Evolutionary conservation across 805 yeast genomes (phyloP), one percentile per base, ranked within the genome.

Genomic region (Starmerella apicola): DNA sequence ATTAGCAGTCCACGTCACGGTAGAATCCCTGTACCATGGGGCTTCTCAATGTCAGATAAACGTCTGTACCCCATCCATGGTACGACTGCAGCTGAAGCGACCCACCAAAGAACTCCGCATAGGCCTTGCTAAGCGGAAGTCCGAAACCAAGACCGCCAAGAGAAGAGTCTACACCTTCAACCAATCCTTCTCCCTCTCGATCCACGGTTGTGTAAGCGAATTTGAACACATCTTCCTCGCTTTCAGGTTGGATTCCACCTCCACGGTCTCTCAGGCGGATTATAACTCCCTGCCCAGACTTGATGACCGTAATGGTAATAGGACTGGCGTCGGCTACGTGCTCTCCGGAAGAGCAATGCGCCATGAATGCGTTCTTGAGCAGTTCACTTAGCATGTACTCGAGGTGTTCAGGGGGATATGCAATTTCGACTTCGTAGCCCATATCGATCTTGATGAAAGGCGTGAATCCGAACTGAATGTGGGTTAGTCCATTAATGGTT

Each of bases 141-240:
- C 98, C 98, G 56, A 84, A 88, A 0, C 97, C 97, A 81, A 91
- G 81, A 0, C 98, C 98, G 0, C 96, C 95, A 26, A 88, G 71
- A 18, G 69, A 68, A 19, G 70, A 67, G 2, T 85, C 86, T 0
- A 85, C 86, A 25, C 80, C 76, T 22, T 72, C 72, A 51, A 80
- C 79, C 41, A 76, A 59, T 0, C 81, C 75, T n/a, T 57, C 43
- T 58, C 67, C 50, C 16, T 38, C 45, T 17, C 67, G 65, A 35
- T 75, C 76, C 44, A 76, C 85, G 0, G 95, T 83, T 1, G 94
- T 71, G 60, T 80, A 88, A 4, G 95, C 78, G 60, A 83, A 88
- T 51, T 81, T 84, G 60, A 84, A 86, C 45, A 88, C 74, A 40
- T 77, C 75, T 19, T 67, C 63, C 45, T 81, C 71, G 5, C 74